Conservation (phyloP, 2,329 filamentous ascomycete species). For the Domatiomyces globalis region DNA sequence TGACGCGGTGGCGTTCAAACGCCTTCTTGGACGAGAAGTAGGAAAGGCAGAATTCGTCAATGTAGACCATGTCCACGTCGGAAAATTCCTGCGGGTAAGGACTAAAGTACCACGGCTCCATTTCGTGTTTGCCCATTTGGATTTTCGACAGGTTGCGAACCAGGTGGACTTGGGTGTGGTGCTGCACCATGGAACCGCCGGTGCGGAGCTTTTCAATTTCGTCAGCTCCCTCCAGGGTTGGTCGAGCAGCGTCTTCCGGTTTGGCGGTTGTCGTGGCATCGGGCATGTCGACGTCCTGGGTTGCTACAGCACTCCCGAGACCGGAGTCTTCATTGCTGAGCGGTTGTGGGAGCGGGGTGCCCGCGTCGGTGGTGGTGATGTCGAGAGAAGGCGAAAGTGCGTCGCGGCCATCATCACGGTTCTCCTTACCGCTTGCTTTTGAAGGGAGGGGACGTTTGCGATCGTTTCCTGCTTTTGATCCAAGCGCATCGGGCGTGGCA, state of each 20-base stretch:
- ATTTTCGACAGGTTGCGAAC: conserved; percentile 90
- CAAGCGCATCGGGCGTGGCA: conserved; percentile 40
- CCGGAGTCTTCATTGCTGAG: conserved; percentile 14
- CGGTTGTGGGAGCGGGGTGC: conserved; percentile 25
- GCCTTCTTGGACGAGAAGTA: conserved; percentile 76
- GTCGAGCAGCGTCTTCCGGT: conserved; percentile 21
- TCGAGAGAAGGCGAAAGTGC: conserved; percentile 17
- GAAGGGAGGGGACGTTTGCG: conserved; percentile 35
- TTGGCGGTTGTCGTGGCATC: conserved; percentile 26
- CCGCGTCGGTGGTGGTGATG: conserved; percentile 23
- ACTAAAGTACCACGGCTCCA: conserved; percentile 98
- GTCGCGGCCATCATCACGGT: conserved; percentile 33
- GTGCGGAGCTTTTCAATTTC: conserved; percentile 94
- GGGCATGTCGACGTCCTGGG: conserved; percentile 30
- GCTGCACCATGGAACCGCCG: conserved; percentile 96
- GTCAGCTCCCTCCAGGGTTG: conserved; percentile 27
- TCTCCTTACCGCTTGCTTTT: conserved; percentile 47
- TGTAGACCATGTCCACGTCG: conserved; percentile 79
- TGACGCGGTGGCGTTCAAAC: conserved; percentile 71
- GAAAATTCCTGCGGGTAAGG: conserved; percentile 85
- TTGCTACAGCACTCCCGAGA: conserved; percentile 14
- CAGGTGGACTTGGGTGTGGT: conserved; percentile 88
- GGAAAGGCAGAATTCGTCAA: conserved; percentile 91
- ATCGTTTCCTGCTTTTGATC: conserved; percentile 34
- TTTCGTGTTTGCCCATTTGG: conserved; percentile 80